A percentile compares a stretch with the other conserved stretches of the same genome.
phyloP scores from a whole-genome alignment of 257 asterid genomes.

The Sherardia arvensis region DNA sequence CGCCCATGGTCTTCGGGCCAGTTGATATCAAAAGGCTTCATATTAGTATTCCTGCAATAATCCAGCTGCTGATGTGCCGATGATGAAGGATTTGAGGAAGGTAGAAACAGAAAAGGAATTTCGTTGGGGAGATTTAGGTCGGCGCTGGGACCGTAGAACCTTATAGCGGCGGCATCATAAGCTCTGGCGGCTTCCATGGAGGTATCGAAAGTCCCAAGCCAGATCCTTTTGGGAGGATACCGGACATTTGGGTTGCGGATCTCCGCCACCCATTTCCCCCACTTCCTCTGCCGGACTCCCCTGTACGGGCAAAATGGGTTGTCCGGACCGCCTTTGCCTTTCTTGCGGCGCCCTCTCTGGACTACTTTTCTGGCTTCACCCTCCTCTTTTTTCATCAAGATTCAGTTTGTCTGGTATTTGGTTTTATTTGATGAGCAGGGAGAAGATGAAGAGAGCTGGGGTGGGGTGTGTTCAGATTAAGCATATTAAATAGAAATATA shows the following conservation, averaged over 20 bases:
- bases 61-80: too few species aligned
- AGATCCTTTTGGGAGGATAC: slow-evolving; percentile 47
- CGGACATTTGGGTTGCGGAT: slow-evolving; percentile 78
- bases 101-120: neutral
- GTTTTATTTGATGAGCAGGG: too few species aligned
- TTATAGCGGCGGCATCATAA: slow-evolving; percentile 53
- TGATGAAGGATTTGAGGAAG: neutral
- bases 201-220: slow-evolving; percentile 74
- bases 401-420: too few species aligned
- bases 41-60: too few species aligned
- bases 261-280: slow-evolving; percentile 91
- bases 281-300: slow-evolving; percentile 74
- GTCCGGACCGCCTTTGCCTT: slow-evolving; percentile 82
- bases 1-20: too few species aligned
- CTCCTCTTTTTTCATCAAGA: too few species aligned
- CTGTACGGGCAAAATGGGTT: slow-evolving; percentile 58
- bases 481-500: too few species aligned
- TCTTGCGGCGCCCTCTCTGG: slow-evolving; percentile 82
- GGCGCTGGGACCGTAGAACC: slow-evolving; percentile 48
- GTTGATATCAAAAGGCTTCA: too few species aligned
- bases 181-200: slow-evolving; percentile 68
- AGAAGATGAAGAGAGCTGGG: too few species aligned
- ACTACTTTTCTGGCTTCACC: too few species aligned
- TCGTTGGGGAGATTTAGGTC: slow-evolving; percentile 40
- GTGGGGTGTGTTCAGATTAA: too few species aligned